A percentile compares a stretch with the other conserved stretches of the same genome.
phyloP scores from a whole-genome alignment of 2,329 filamentous ascomycete genomes.

The Talaromyces sp. region DNA sequence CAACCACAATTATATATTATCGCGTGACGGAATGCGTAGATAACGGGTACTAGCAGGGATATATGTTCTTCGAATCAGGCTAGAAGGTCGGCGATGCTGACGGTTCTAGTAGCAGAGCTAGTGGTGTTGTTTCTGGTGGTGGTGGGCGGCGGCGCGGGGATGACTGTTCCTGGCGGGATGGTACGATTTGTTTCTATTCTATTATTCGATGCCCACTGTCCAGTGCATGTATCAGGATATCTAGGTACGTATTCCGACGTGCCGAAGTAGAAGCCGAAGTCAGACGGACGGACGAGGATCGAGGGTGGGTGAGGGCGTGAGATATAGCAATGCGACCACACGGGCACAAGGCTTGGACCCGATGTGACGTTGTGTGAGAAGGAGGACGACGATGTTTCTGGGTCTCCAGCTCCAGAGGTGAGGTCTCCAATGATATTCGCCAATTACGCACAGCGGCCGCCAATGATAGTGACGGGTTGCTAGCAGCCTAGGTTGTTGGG shows the following conservation, averaged over 20 bases:
- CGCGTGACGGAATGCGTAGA: not conserved
- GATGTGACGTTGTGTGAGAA: constrained; percentile 21
- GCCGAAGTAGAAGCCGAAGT: not conserved
- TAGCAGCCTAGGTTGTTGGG: not conserved
- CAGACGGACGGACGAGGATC: not conserved
- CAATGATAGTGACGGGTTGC: not conserved
- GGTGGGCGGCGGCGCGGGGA: not conserved
- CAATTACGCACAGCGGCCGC: not conserved
- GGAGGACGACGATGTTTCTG: constrained; percentile 10
- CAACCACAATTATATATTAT: constrained; percentile 3
- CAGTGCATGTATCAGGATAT: not conserved
- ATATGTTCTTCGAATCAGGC: not conserved
- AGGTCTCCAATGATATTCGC: constrained; percentile 2
- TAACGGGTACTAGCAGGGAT: constrained; percentile 1
- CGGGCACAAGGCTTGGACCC: constrained; percentile 17
- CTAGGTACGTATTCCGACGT: not conserved
- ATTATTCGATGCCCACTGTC: not conserved
- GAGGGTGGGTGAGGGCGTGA: not conserved
- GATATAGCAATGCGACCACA: constrained; percentile 21
- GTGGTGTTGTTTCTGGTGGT: not conserved
- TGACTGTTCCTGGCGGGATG: not conserved
- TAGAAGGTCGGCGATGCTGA: not conserved
- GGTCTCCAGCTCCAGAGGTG: not conserved
- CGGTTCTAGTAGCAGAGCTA: not conserved
- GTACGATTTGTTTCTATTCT: constrained; percentile 1